A percentile compares a stretch with the other conserved stretches of the same genome.
These are phyloP conservation scores for Sequoiadendron giganteum DNA, from an alignment of 75 land plant species.

Conservation along the genomic window DNA sequence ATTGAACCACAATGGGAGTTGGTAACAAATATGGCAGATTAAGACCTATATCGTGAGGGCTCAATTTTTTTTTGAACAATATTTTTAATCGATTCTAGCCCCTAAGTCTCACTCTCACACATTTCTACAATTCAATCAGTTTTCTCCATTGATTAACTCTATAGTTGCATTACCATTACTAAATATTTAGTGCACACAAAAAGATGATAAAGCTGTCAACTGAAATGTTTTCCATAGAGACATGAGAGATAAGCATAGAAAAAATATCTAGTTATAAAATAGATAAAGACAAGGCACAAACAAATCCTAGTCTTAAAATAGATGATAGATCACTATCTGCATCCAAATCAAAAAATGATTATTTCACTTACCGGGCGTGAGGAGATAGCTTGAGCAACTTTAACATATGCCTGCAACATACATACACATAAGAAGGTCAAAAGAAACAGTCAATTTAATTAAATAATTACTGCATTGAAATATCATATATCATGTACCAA, in stretches of 20 bases:
- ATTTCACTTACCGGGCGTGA: conserved; percentile 80
- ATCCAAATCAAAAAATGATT: background rate
- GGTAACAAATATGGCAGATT: no score
- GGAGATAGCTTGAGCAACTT: conserved; percentile 97
- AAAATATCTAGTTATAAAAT: background rate
- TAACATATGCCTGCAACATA: conserved; percentile 82
- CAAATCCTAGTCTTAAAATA: background rate
- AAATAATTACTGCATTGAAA: conserved; percentile 3
- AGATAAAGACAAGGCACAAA: background rate
- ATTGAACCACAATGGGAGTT: no score
- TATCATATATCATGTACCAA: background rate
- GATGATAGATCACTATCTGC: background rate
- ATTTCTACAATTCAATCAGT: no score
- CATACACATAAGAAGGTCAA: background rate
- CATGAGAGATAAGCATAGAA: background rate
- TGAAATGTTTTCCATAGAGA: no score
- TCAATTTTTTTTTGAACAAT: no score
- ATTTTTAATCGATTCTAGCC: no score
- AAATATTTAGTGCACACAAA: no score
- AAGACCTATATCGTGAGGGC: no score
- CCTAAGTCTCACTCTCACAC: no score
- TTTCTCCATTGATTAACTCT: no score
- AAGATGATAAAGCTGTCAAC: no score
- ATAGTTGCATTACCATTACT: no score
- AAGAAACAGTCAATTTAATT: conserved; percentile 4